Base-by-base conservation (phyloP, 2,329 filamentous ascomycete species). In the Clonostachys solani region DNA sequence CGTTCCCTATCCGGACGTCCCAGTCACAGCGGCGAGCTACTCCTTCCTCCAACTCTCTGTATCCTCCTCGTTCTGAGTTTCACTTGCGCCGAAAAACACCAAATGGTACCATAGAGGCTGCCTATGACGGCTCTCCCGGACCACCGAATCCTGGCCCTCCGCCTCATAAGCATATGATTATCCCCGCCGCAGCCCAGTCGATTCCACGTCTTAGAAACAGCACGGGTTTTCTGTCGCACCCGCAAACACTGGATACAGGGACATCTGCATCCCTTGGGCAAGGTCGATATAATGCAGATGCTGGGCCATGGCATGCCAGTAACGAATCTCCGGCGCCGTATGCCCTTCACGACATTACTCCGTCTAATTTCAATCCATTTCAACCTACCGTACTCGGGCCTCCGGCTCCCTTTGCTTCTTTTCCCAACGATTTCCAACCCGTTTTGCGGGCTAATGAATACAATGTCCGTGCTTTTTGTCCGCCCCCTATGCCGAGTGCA, bases 51-150 rank as follows among this genome's bases (percentile, higher is more conserved):
- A 47, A 44, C 42, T 46, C 48, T 43, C 42, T 51, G 50, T 56
- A 61, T 53, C 49, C 58, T 37, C 50, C 56, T 50, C 64, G 67
- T 47, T 63, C 67, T 46, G 90, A 96, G 64, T 84, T 95, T 64
- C 87, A 89, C 56, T 74, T 96, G 48, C 83, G 92, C 54, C 83
- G 92, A 54, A 97, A 97, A 67, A 97, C 92, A 9, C 94, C 92
- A 5, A 92, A 86, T 60, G 94, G 92, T n/a, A 96, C 91, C 36
- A 79, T 97, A 51, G 86, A 92, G 54, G 90, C 89, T 46, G 91
- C 90, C 12, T 96, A 96, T 60, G 92, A 97, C 74, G 90, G 88
- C 33, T 89, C 88, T 6, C 83, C 85, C 2, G 77, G 84, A 18
- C 86, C 90, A 59, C 81, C 86, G 56, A 82, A 78, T 10, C 81